phyloP scores from a whole-genome alignment of 1,139 yeast species.

The Pichia sp. region DNA sequence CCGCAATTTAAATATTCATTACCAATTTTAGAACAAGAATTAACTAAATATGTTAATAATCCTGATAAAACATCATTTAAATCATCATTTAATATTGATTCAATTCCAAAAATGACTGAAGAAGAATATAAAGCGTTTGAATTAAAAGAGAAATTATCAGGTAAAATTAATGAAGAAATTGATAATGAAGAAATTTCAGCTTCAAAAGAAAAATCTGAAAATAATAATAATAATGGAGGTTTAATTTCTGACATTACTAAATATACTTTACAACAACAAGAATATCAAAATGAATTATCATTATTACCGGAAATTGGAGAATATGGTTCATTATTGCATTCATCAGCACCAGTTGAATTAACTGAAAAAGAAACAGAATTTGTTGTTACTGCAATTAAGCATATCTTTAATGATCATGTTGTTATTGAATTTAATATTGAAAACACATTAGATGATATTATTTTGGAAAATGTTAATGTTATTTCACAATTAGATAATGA shows the following conservation, averaged over 20 bases:
- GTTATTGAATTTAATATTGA: slow-evolving; percentile 81
- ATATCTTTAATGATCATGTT: slow-evolving; percentile 67
- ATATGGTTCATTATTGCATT: slow-evolving; percentile 72
- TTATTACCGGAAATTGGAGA: slow-evolving; percentile 62
- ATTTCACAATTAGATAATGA: slow-evolving; percentile 50
- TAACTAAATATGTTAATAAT: slow-evolving; percentile 64
- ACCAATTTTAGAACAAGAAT: slow-evolving; percentile 68
- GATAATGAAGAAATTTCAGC: slow-evolving; percentile 1
- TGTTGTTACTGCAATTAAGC: slow-evolving; percentile 80
- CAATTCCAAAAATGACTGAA: slow-evolving; percentile 55
- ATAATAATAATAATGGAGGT: neutral
- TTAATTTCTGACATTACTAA: slow-evolving; percentile 33
- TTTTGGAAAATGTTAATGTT: slow-evolving; percentile 76
- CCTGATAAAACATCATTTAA: slow-evolving; percentile 49
- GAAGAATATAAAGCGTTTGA: slow-evolving; percentile 62
- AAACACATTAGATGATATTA: slow-evolving; percentile 75
- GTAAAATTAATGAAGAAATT: slow-evolving; percentile 10
- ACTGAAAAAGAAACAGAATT: slow-evolving; percentile 94
- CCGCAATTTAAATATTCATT: slow-evolving; percentile 70
- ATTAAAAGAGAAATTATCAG: slow-evolving; percentile 38
- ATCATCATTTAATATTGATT: slow-evolving; percentile 62
- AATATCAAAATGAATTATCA: slow-evolving; percentile 60
- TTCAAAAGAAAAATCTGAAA: slow-evolving; percentile 1
- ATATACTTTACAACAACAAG: slow-evolving; percentile 42
- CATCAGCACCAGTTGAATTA: slow-evolving; percentile 61